Evolutionary conservation across 2,329 filamentous ascomycete genomes (phyloP).

Genomic region (Penicillium sp.): DNA sequence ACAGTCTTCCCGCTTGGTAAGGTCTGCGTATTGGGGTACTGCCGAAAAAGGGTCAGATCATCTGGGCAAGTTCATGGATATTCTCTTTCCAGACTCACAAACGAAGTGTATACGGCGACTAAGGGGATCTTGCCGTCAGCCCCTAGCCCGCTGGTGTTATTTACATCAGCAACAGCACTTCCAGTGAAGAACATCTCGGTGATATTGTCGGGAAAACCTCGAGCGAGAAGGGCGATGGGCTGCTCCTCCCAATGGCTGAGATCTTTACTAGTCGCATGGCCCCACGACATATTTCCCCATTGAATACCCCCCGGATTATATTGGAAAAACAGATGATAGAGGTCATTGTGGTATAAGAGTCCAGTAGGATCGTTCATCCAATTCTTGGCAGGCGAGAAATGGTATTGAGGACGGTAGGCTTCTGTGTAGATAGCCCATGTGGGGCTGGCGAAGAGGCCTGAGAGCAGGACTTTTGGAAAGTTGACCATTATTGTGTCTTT

Average conservation of each 20-base stretch:
- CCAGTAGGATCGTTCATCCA: slow-evolving; percentile 3
- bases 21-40: not conserved
- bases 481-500: not conserved
- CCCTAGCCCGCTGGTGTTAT: slow-evolving; percentile 53
- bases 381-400: slow-evolving; percentile 7
- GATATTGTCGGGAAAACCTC: slow-evolving; percentile 45
- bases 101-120: not conserved
- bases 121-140: not conserved
- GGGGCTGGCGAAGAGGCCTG: slow-evolving; percentile 7
- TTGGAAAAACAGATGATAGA: slow-evolving; percentile 56
- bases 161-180: slow-evolving; percentile 58
- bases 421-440: slow-evolving; percentile 7
- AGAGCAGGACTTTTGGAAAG: not conserved
- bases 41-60: not conserved
- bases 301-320: slow-evolving; percentile 42
- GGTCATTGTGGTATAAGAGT: slow-evolving; percentile 16
- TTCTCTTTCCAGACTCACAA: not conserved
- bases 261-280: slow-evolving; percentile 45
- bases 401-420: slow-evolving; percentile 9
- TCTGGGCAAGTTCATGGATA: not conserved
- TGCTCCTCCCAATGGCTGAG: slow-evolving; percentile 63
- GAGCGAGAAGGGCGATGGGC: slow-evolving; percentile 54
- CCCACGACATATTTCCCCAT: slow-evolving; percentile 49
- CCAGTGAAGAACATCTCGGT: slow-evolving; percentile 41
- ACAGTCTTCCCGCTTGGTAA: not conserved